Base-by-base conservation (phyloP, 257 asterid genomes). In the Nicotiana otophora region DNA sequence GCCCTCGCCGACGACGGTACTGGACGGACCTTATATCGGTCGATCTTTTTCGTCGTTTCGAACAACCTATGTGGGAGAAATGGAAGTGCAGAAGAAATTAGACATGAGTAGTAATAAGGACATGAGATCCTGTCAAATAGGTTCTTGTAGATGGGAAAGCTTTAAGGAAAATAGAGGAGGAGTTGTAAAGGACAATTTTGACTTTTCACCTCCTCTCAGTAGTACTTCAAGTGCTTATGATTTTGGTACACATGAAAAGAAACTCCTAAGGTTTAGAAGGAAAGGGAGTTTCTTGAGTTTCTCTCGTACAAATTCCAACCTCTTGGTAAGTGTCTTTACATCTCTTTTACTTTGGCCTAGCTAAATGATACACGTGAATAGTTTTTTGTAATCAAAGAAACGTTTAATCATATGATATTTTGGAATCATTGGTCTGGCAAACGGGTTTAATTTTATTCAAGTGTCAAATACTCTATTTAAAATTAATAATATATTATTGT, bases 1-100 rank as follows among this genome's bases (percentile, higher is more conserved):
- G 74, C 79, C 92, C 70, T 94, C 97, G 31, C 94, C 97, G 0
- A 87, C 88, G 3, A 88, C 91, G 9, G 93, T 91, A 39, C 17
- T 91, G 11, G 94, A 90, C 34, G 95, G 96, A 82, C 92, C 95
- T 14, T 91, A 86, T 20, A 20, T 85, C 17, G 90, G 88, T 4
- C 87, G 89, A 5, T 68, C 54, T 8, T 88, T 84, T 16, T 92
- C 90, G 53, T 93, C 92, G 4, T 87, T 90, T 80, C 84, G 93
- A 26, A 86, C 86, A 81, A 90, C 88, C 78, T 0, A 57, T 78
- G 70, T 78, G 7, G 17, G 4, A 64, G 74, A 85, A 81, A 15
- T 82, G 86, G 28, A 42, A 42, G 51, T 42, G 51, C 51, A 42
- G 77, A 55, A 31, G 60, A 33, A 82, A 26, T 33, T 60, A 51